A percentile compares a stretch with the other conserved stretches of the same genome.
Evolutionary conservation across 164 flowering plant genomes (phyloP).

Genomic region (Stephania japonica): DNA sequence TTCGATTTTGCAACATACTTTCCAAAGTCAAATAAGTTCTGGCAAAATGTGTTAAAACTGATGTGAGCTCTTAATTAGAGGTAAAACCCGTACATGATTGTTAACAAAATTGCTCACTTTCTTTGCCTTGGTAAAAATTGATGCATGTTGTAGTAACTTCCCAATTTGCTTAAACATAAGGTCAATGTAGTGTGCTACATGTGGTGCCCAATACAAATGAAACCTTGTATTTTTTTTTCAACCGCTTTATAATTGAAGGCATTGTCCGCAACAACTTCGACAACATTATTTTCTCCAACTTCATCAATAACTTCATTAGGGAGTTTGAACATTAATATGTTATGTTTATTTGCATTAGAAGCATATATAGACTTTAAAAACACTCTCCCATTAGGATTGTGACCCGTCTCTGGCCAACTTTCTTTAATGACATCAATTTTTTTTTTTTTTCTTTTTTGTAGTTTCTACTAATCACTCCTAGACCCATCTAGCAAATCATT

Average conservation of each 20-base stretch:
- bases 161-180: background rate
- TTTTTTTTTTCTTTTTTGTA: background rate
- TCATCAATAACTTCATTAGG: background rate
- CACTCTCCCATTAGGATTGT: background rate
- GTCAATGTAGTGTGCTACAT: background rate
- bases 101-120: background rate
- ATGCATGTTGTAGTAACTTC: background rate
- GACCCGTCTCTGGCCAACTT: background rate
- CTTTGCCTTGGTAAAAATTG: background rate
- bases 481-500: background rate
- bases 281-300: background rate
- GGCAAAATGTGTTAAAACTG: background rate
- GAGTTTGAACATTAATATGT: background rate
- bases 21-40: background rate
- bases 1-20: background rate
- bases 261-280: background rate
- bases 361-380: background rate
- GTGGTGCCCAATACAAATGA: too few species aligned
- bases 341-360: background rate
- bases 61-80: background rate
- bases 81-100: background rate
- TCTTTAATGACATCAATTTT: background rate
- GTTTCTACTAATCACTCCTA: too few species aligned
- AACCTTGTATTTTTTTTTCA: background rate
- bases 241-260: background rate